phyloP scores from a whole-genome alignment of 495 filamentous ascomycete species.

The Trichoderma virens region DNA sequence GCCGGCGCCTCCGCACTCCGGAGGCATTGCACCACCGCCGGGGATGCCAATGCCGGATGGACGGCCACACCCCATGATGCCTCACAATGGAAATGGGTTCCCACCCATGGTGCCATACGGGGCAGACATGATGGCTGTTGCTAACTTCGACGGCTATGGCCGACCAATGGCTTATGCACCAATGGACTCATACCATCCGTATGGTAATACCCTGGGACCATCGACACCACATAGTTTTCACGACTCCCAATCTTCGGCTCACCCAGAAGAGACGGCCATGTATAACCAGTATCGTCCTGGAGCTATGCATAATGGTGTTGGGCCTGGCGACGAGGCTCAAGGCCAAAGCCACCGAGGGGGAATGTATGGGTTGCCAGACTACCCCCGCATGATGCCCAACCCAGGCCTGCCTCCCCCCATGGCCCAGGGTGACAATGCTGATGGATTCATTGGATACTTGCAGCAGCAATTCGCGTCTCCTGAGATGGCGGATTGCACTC shows the following conservation, averaged over 20 bases:
- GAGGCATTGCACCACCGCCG: constrained; percentile 12
- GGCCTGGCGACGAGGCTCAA: neutral
- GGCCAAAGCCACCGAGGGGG: neutral
- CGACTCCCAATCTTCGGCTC: constrained; percentile 42
- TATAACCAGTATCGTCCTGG: constrained; percentile 20
- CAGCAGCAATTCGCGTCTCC: constrained; percentile 30
- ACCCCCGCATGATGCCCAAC: constrained; percentile 5
- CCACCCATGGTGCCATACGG: constrained; percentile 1
- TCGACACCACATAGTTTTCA: constrained; percentile 48
- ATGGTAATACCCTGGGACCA: constrained; percentile 31
- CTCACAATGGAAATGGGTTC: constrained; percentile 2
- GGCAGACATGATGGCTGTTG: neutral
- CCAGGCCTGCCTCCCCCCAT: constrained; percentile 13
- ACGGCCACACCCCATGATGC: constrained; percentile 7
- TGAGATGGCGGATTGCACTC: constrained; percentile 38
- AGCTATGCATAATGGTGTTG: constrained; percentile 14
- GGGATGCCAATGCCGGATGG: constrained; percentile 2
- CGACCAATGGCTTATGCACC: constrained; percentile 2
- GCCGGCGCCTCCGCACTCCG: constrained; percentile 10
- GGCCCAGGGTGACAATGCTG: constrained; percentile 27
- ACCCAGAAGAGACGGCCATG: constrained; percentile 25
- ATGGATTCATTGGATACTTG: constrained; percentile 30
- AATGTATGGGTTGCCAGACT: neutral
- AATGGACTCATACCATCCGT: constrained; percentile 29
- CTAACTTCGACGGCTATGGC: constrained; percentile 3